Base-by-base conservation (phyloP, 225 moss, liverwort and hornwort species). In the Sphagnum tenellum region DNA sequence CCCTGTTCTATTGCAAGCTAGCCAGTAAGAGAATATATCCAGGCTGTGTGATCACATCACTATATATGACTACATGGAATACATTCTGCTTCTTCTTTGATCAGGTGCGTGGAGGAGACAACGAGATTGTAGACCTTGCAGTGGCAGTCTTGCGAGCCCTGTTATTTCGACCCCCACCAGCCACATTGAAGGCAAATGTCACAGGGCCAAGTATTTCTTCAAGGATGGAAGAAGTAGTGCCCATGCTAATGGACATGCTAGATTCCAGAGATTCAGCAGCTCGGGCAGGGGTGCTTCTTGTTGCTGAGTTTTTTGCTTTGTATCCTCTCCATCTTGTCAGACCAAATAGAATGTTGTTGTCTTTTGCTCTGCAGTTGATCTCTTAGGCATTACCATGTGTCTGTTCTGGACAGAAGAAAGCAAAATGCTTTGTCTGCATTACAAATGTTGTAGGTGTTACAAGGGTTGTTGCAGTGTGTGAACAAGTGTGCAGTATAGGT, bases 161-260 rank as follows among this genome's bases (percentile, higher is more conserved):
- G 67, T 69, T 98, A 55, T 91, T 98, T 80, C 93, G 90, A 50
- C 77, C 9, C n/a, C 55, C 74, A 44, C 9, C 71, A 47, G 66
- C 69, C 61, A 71, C 77, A 5, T 47, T 53, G 11, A 50, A 29
- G 64, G 64, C 14, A 5, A 10, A 52, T 11, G 9, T 45, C 11
- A 58, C 4, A 46, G 7, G 46, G 8, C 46, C 12, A 44, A 60
- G 62, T 3, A 73, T 73, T 67, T 70, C 69, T 50, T 79, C 81
- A 60, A 82, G 79, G 69, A 74, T 98, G 75, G 93, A 90, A 65
- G 81, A 83, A 50, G 78, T 89, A 67, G 77, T 98, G 46, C 93
- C 98, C 72, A 80, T 82, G 77, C 76, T 98, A 65, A 79, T 98
- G 89, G 90, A 98, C 59, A 86, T 98, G 89, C 78, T 98, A 44